Evolutionary conservation across 2,329 filamentous ascomycete genomes (phyloP).

Genomic region (Bipolaris oryzae): DNA sequence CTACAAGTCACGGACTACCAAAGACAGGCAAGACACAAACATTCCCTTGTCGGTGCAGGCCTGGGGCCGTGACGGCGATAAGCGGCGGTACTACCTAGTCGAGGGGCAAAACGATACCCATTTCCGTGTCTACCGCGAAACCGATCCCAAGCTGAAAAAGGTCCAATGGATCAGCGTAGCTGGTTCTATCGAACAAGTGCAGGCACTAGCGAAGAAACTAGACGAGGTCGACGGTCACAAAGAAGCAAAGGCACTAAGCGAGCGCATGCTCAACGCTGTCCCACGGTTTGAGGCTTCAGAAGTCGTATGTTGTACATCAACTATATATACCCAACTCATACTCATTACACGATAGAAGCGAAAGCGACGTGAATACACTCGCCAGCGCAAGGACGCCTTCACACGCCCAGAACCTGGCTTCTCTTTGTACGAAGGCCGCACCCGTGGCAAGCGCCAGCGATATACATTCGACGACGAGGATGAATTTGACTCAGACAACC

Average conservation of each 20-base stretch:
- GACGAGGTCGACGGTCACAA: slow-evolving; percentile 78
- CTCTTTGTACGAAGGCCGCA: slow-evolving; percentile 94
- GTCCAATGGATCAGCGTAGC: slow-evolving; percentile 94
- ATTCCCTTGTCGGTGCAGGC: slow-evolving; percentile 88
- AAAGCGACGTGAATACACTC: slow-evolving; percentile 87
- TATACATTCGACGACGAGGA: slow-evolving; percentile 96
- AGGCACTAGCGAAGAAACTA: slow-evolving; percentile 75
- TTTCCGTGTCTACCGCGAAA: slow-evolving; percentile 93
- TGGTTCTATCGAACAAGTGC: slow-evolving; percentile 85
- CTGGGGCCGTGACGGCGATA: slow-evolving; percentile 89
- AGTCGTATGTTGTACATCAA: slow-evolving; percentile 62
- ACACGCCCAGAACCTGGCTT: slow-evolving; percentile 85
- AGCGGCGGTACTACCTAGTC: slow-evolving; percentile 89
- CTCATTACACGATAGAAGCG: slow-evolving; percentile 71
- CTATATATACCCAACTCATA: not conserved
- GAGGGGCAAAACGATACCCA: slow-evolving; percentile 93
- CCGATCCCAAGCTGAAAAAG: slow-evolving; percentile 76
- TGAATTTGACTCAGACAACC: slow-evolving; percentile 70
- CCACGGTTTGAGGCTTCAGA: slow-evolving; percentile 92
- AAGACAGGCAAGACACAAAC: slow-evolving; percentile 77
- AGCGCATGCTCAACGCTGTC: slow-evolving; percentile 78
- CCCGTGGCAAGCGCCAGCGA: slow-evolving; percentile 92
- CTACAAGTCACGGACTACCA: slow-evolving; percentile 71
- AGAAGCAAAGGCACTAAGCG: slow-evolving; percentile 76
- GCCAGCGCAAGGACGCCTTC: slow-evolving; percentile 84